Evolutionary conservation across 148 eudicot species (phyloP), one percentile per base, ranked within the genome.

Genomic region (Nepenthes gracilis): DNA sequence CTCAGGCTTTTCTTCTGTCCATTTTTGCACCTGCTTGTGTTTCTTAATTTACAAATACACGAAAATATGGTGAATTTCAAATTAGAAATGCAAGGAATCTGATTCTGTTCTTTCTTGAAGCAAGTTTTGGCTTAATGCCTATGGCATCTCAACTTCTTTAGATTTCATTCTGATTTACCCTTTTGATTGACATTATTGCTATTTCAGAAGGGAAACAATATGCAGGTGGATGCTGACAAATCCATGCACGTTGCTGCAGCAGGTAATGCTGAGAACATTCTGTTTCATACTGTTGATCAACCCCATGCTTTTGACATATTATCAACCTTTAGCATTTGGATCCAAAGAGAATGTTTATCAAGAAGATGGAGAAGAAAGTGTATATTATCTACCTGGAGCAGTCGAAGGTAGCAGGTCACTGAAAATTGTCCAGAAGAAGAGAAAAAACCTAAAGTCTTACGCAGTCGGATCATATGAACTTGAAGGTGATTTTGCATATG

Each of bases 351-450:
- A 80, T 73, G 82, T 67, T 14, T 84, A 69, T 73, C 85, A 82
- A 58, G 98, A 83, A 74, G 88, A 86, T 66, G 91, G 84, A 73
- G 91, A 85, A 62, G 88, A 88, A 65, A 84, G 69, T 72, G 55
- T 75, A 36, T 79, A 72, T 71, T 72, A 68, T 75, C 53, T 73
- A 57, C 62, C 84, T 36, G 78, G 81, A 67, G 77, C 77, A 49
- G 73, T 70, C 69, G 84, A 76, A 54, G 55, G 68, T 72, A 74
- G 71, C 75, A 81, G 61, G 74, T 65, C 78, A 40, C 74, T 80
- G 52, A 84, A 85, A 66, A 38, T 54, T 69, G 58, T 57, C 49
- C 81, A 68, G 76, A 85, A 82, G 80, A 88, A 72, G 68, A 67
- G 77, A 61, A 86, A 80, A 70, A 72, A 69, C 61, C 65, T 64